Percentiles rank a stretch among this genome's conserved stretches.
Evolutionary conservation across 257 asterid species (phyloP).

Genomic region (Capsicum rhomboideum): DNA sequence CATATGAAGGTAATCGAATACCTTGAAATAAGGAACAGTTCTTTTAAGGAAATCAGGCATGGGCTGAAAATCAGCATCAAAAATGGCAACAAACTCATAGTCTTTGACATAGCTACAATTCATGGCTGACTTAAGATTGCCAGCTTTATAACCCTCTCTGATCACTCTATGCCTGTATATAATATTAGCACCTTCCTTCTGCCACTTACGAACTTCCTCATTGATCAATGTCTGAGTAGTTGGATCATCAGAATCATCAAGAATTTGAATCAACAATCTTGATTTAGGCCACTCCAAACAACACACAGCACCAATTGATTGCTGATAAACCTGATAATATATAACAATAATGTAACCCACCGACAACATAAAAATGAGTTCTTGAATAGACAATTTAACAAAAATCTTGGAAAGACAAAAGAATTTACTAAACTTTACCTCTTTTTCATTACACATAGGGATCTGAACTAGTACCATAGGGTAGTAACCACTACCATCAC

Average conservation of each 20-base stretch:
- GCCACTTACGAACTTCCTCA: conserved; percentile 89
- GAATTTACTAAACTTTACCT: conserved; percentile 32
- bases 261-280: conserved; percentile 66
- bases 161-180: conserved; percentile 76
- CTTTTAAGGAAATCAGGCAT: conserved; percentile 64
- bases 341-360: background rate
- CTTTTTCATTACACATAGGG: conserved; percentile 98
- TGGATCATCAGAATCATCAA: conserved; percentile 89
- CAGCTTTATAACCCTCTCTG: conserved; percentile 94
- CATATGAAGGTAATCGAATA: conserved; percentile 10
- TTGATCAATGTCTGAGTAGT: conserved; percentile 49
- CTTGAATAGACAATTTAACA: background rate
- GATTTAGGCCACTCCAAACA: conserved; percentile 87
- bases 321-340: conserved; percentile 72
- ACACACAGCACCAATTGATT: conserved; percentile 89
- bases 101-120: conserved; percentile 83
- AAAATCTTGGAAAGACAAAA: background rate
- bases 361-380: background rate
- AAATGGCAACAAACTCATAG: conserved; percentile 86
- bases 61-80: conserved; percentile 96
- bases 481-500: conserved; percentile 50
- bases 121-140: conserved; percentile 94
- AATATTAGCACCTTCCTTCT: conserved; percentile 68
- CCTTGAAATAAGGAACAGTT: conserved; percentile 90
- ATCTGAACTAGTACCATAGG: conserved; percentile 98